A percentile compares a stretch with the other conserved stretches of the same genome.
Conservation (phyloP, 2,329 filamentous ascomycete genomes). For the Apiospora kogelbergensis region DNA sequence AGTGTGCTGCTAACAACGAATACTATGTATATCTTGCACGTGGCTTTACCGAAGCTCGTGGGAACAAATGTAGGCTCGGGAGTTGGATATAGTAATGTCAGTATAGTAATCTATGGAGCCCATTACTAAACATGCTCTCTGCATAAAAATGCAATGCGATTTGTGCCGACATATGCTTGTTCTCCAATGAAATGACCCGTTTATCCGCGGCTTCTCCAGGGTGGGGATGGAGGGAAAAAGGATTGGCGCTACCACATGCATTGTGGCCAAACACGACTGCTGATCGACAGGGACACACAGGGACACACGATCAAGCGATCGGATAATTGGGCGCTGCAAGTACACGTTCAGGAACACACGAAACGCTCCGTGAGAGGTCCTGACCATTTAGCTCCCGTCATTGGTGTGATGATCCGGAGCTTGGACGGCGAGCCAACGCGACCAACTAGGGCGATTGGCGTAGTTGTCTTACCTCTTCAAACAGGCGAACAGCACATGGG, state of each 20-base stretch:
- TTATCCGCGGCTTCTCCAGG: background rate
- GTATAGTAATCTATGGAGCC: background rate
- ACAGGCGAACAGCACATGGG: background rate
- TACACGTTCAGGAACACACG: background rate
- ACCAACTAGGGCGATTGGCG: background rate
- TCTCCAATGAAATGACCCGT: background rate
- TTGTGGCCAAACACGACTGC: background rate
- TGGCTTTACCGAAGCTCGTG: background rate
- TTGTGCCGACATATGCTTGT: background rate
- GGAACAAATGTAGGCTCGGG: background rate
- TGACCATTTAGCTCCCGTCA: background rate
- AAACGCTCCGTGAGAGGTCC: background rate
- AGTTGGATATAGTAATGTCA: background rate
- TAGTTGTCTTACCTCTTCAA: background rate
- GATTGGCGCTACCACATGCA: background rate
- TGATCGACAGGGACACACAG: background rate
- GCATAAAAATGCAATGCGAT: background rate
- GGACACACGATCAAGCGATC: background rate
- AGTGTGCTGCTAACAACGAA: background rate
- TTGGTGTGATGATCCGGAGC: background rate
- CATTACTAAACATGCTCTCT: background rate
- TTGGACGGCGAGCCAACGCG: background rate
- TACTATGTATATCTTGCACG: background rate
- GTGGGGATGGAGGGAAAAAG: background rate
- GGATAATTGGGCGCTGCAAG: background rate